Evolutionary conservation across 208 protist species (phyloP), one percentile per base, ranked within the genome.

Genomic region (Crithidia expoeki): DNA sequence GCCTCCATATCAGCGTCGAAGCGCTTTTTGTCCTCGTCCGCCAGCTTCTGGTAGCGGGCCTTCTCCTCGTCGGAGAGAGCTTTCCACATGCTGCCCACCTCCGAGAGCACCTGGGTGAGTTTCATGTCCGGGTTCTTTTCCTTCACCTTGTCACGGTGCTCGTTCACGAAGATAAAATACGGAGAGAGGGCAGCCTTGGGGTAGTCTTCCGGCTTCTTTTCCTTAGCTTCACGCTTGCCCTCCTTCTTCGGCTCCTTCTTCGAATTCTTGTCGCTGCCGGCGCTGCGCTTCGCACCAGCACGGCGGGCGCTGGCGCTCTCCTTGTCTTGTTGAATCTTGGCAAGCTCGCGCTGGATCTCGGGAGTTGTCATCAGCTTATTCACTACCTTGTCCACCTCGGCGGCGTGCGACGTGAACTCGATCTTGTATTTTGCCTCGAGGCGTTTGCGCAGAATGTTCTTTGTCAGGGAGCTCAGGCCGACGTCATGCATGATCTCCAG

Each of bases 21-120:
- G 36, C 91, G 84, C 51, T 79, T 58, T 85, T 97, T 97, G 64
- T 95, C 87, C 56, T 86, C 74, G n/a, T 84, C 86, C 4, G 93
- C 83, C 42, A 91, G 52, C 59, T 86, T 78, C 59, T 80, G 72
- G 80, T 93, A 97, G 61, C 76, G 80, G 9, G 60, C 79, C 80
- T 97, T 97, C 38, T 87, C 83, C 2, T 28, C 59, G 16, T 96
- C 89, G 16, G 80, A 78, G 19, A 81, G 23, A 16, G 65, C 61
- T 40, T 79, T 81, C 91, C 93, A 97, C 63, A 84, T 60, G 57
- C 83, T 53, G 14, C 88, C 88, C 38, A 94, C 59, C 65, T 80
- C 79, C 49, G 82, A 84, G 47, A 86, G 25, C 42, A 97, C 72
- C 32, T 96, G 84, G 17, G 84, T 92, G 42, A 81, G 71, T 61